Percentiles rank a stretch among this genome's conserved stretches.
These are phyloP conservation scores for Mediolabrus comicus DNA, from an alignment of 108 stramenopile species.

Conservation along the genomic window DNA sequence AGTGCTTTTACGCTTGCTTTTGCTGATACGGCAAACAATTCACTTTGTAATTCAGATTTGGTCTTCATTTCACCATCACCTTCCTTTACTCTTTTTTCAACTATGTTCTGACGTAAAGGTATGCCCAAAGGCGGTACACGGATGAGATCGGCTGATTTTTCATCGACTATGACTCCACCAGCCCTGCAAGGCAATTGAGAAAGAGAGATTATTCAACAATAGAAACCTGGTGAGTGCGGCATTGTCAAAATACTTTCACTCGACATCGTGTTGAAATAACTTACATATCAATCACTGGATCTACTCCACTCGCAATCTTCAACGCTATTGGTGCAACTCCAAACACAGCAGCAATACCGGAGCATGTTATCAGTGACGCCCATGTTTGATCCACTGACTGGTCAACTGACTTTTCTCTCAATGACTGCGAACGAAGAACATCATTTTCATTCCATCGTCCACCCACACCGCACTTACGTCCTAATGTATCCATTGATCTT, in stretches of 20 bases:
- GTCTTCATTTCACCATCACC: constrained; percentile 62
- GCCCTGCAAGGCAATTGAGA: constrained; percentile 37
- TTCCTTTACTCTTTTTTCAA: constrained; percentile 55
- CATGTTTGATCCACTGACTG: constrained; percentile 70
- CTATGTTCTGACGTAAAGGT: constrained; percentile 60
- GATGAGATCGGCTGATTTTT: constrained; percentile 46
- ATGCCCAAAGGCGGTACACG: constrained; percentile 65
- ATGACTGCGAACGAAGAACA: constrained; percentile 40
- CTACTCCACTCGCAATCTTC: constrained; percentile 62
- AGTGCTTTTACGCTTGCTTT: constrained; percentile 42
- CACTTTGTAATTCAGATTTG: constrained; percentile 51
- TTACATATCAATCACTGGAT: constrained; percentile 67
- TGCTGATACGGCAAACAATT: constrained; percentile 67
- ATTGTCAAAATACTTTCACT: not conserved
- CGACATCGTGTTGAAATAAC: constrained; percentile 8
- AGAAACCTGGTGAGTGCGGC: not conserved
- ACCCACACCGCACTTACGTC: constrained; percentile 80
- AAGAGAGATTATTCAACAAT: not conserved
- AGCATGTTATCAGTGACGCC: constrained; percentile 68
- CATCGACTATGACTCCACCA: constrained; percentile 51
- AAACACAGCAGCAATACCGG: constrained; percentile 78
- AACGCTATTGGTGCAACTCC: constrained; percentile 71
- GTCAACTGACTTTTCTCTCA: constrained; percentile 75
- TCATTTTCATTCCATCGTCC: constrained; percentile 82
- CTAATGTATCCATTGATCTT: constrained; percentile 83